Base-by-base conservation (phyloP, 495 filamentous ascomycete species). In the Entonaema liquescens region DNA sequence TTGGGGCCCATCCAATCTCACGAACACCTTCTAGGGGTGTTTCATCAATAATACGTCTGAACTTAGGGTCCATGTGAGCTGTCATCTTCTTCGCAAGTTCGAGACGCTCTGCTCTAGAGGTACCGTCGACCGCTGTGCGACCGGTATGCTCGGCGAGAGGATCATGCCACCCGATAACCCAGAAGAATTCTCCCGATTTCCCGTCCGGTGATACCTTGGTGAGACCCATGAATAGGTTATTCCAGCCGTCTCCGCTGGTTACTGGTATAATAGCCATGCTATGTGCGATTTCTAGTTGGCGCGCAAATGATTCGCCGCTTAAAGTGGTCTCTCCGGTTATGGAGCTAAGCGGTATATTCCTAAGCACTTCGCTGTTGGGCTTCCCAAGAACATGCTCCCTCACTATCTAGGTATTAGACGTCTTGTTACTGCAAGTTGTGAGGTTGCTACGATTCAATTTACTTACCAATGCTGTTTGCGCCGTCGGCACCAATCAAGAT, bases 331-430 rank as follows among this genome's bases (percentile, higher is more conserved):
- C 73, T 35, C 74, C 76, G 2, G 74, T 73, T 40, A 78, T 68
- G 8, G 71, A 65, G 29, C 64, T 73, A 29, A 76, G 54, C 31
- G 76, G 76, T 3, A 78, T 42, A 4, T 62, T 61, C 36, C 62
- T 58, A 3, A 75, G 57, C 5, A 69, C 68, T 11, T 74, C 68
- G 42, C 55, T 67, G 31, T 74, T 74, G 3, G 66, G 62, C 57
- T 67, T 69, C 11, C 58, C 56, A 71, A 73, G 80, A 74, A 79
- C 84, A 80, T 72, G 80, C 33, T 74, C 65, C 40, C 76, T 62
- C 21, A 73, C 73, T 74, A 15, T 5, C 6, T 0, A 17, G 52
- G n/a, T 36, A 28, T 71, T 62, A 74, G 62, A 49, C 31, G 3
- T 0, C 11, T 26, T 23, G 12, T 33, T 23, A 7, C 33, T 3